phyloP scores from a whole-genome alignment of 495 filamentous ascomycete species.

The Acidiella bohemica region DNA sequence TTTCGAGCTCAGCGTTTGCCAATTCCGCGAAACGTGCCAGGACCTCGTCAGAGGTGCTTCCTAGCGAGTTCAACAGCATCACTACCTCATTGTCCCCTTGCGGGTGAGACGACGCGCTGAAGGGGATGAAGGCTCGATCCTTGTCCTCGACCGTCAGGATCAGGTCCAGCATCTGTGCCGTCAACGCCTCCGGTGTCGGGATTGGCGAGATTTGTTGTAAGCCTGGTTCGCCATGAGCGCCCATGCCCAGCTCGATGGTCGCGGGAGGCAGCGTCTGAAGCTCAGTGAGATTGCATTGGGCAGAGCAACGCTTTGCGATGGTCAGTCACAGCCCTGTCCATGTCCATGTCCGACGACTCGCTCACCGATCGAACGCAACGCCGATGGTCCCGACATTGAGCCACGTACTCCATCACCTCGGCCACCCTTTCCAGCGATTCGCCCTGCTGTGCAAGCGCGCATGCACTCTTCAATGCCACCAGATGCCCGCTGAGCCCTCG shows the following conservation, averaged over 20 bases:
- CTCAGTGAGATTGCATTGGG: slow-evolving; percentile 20
- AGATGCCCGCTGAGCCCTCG: slow-evolving; percentile 20
- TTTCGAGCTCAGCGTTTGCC: slow-evolving; percentile 14
- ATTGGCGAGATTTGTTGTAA: slow-evolving; percentile 20
- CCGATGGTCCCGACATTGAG: slow-evolving; percentile 21
- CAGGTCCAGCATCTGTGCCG: slow-evolving; percentile 17
- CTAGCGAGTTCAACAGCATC: slow-evolving; percentile 19
- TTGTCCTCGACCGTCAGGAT: slow-evolving; percentile 13
- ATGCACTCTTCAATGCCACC: slow-evolving; percentile 18
- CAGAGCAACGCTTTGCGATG: slow-evolving; percentile 11
- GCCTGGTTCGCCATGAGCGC: slow-evolving; percentile 21
- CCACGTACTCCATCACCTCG: slow-evolving; percentile 21
- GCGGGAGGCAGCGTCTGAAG: slow-evolving; percentile 17
- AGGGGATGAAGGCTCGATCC: slow-evolving; percentile 19
- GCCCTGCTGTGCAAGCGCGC: slow-evolving; percentile 15
- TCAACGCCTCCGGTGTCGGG: slow-evolving; percentile 11
- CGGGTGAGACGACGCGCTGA: slow-evolving; percentile 9
- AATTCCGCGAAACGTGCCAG: slow-evolving; percentile 19
- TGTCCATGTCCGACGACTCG: not conserved
- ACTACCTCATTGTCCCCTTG: slow-evolving; percentile 16
- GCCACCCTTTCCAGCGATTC: slow-evolving; percentile 18
- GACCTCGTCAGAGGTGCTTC: slow-evolving; percentile 20
- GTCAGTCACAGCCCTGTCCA: not conserved
- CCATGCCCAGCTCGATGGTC: slow-evolving; percentile 23
- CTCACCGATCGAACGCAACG: slow-evolving; percentile 20